Base-by-base conservation (phyloP, 768 basidiomycete genomes). In the Crassisporium funariophilum region DNA sequence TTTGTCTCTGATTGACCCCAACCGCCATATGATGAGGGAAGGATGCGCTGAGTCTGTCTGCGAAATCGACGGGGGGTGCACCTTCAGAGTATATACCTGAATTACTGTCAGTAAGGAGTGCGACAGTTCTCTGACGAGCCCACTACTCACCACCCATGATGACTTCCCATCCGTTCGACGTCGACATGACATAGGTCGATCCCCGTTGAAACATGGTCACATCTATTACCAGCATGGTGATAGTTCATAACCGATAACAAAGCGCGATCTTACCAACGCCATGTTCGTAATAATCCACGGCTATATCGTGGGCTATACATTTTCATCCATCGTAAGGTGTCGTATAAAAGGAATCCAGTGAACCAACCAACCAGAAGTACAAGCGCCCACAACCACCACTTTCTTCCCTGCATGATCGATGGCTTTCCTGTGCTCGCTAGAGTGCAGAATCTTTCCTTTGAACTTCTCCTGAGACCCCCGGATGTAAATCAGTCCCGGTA, bases 351-450 rank as follows among this genome's bases (percentile, higher is more conserved):
- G 7, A 2, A 11, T n/a, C 12, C 12, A 2, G 7, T 33, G 4
- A 8, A 15, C 4, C 11, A 23, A 19, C 42, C 12, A 56, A 77
- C 77, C 76, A 21, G 81, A 82, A 41, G 78, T 84, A 34, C 81
- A 80, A n/a, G 84, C 77, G 11, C 86, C 85, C 2, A 88, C 69
- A n/a, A 88, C 70, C 1, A 86, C 69, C 4, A 78, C 83, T 54
- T 80, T 84, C 69, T 86, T 86, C 5, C 83, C 83, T 5, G 64
- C 47, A 53, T 78, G 76, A 23, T 76, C 76, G 1, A 63, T 50
- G 0, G 79, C 79, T 4, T 68, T 66, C 16, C 70, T 76, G 60
- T 80, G 79, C 15, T 72, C 50, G 1, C 69, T 68, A 0, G 84
- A 82, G 58, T 88, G 86, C 1, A 77, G 34, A 1, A 72, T 52